phyloP scores from a whole-genome alignment of 305 asterid species.

The Fraxinus floribunda region DNA sequence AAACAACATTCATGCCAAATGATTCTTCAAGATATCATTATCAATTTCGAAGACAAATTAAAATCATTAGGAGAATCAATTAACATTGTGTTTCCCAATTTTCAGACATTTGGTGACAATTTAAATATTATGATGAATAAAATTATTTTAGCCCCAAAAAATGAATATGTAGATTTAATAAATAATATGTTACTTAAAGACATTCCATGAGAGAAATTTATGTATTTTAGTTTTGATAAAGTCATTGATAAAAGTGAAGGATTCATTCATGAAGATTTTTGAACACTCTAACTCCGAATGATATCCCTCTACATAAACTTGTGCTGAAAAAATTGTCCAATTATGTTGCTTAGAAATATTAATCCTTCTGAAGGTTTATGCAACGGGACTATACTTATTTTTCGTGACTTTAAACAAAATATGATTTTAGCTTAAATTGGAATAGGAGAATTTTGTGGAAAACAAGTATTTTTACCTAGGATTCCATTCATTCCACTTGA shows the following conservation, averaged over 20 bases:
- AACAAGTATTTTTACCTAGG: too few relatives aligned
- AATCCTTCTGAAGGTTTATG: not conserved
- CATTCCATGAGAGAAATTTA: not conserved
- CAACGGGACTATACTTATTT: too few relatives aligned
- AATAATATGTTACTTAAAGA: not conserved
- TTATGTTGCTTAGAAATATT: too few relatives aligned
- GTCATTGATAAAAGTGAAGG: not conserved
- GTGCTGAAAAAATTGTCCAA: not conserved
- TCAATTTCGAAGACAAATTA: not conserved
- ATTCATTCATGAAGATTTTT: not conserved
- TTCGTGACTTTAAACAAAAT: too few relatives aligned
- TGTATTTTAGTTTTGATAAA: not conserved
- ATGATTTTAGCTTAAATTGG: too few relatives aligned
- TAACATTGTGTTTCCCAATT: not conserved
- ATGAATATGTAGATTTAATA: not conserved
- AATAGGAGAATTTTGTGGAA: too few relatives aligned
- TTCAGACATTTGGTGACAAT: not conserved
- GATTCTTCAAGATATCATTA: not conserved
- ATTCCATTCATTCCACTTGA: too few relatives aligned
- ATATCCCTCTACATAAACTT: not conserved
- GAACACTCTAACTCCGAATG: not conserved
- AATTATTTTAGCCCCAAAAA: too few relatives aligned
- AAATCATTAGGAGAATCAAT: too few relatives aligned
- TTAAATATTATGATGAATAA: not conserved
- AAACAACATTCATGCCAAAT: not conserved